Evolutionary conservation across 2,329 filamentous ascomycete species (phyloP).

Genomic region (Monilinia aucupariae): DNA sequence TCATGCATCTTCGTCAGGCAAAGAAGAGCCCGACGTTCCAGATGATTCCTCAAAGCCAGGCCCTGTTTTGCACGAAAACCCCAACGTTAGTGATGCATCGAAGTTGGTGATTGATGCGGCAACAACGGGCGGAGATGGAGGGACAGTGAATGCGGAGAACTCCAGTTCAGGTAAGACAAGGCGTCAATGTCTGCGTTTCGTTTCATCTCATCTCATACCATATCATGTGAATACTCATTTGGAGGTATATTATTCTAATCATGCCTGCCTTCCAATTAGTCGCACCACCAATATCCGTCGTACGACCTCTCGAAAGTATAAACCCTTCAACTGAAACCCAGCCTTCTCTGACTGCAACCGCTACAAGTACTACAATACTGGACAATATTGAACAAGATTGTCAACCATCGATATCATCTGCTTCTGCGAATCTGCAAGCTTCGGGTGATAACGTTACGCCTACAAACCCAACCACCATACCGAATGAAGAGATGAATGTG

Average conservation of each 20-base stretch:
- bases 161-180: constrained; percentile 7
- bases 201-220: too few relatives aligned
- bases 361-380: constrained; percentile 7
- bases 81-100: background rate
- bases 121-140: background rate
- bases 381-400: background rate
- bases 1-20: constrained; percentile 1
- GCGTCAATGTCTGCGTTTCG: background rate
- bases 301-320: constrained; percentile 10
- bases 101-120: background rate
- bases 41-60: background rate
- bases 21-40: constrained; percentile 4
- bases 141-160: constrained; percentile 5
- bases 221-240: constrained; percentile 9
- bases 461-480: constrained; percentile 3
- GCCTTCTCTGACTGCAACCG: constrained; percentile 11
- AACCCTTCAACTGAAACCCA: constrained; percentile 5
- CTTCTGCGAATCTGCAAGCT: constrained; percentile 14
- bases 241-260: constrained; percentile 6
- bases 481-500: constrained; percentile 28
- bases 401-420: constrained; percentile 14
- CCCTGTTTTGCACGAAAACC: background rate
- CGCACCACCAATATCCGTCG: constrained; percentile 13
- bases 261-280: constrained; percentile 13
- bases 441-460: constrained; percentile 16